Percentiles rank a stretch among this genome's conserved stretches.
Conservation (phyloP, 106 monocot genomes). For the Agapanthus africanus region DNA sequence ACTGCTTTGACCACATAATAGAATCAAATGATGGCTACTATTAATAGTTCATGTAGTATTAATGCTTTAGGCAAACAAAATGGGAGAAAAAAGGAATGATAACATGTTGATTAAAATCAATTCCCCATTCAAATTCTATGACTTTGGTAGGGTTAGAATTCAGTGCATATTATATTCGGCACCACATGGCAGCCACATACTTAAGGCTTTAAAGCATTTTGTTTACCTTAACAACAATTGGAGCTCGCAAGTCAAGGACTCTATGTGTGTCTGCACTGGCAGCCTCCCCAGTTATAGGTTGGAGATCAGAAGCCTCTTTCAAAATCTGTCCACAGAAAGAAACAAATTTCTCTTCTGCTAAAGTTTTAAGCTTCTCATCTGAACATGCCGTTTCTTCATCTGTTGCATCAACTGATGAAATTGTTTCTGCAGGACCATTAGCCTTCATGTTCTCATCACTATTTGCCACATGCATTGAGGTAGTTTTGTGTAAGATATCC, state of each 20-base stretch:
- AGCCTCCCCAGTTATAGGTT: slow-evolving; percentile 52
- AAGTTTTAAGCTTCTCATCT: slow-evolving; percentile 51
- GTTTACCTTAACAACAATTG: slow-evolving; percentile 88
- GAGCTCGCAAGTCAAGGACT: slow-evolving; percentile 78
- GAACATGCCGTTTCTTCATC: slow-evolving; percentile 16
- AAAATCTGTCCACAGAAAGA: slow-evolving; percentile 86
- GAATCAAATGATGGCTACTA: no score
- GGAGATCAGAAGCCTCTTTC: slow-evolving; percentile 89
- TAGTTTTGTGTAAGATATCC: slow-evolving; percentile 87
- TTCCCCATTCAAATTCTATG: no score
- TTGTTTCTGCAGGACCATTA: slow-evolving; percentile 10
- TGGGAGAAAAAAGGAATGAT: no score
- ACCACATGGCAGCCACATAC: background rate
- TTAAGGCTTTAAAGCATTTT: background rate
- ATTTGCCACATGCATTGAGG: slow-evolving; percentile 17
- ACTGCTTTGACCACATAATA: no score
- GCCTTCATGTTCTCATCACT: slow-evolving; percentile 14
- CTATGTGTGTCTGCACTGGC: slow-evolving; percentile 68
- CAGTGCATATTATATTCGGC: background rate
- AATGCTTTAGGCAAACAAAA: no score
- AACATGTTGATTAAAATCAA: no score
- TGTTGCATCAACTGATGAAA: slow-evolving; percentile 1
- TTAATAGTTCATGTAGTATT: no score
- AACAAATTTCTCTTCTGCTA: slow-evolving; percentile 89
- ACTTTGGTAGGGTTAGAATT: no score